Evolutionary conservation across 768 basidiomycete species (phyloP), one percentile per base, ranked within the genome.

Genomic region (Trametes villosa): DNA sequence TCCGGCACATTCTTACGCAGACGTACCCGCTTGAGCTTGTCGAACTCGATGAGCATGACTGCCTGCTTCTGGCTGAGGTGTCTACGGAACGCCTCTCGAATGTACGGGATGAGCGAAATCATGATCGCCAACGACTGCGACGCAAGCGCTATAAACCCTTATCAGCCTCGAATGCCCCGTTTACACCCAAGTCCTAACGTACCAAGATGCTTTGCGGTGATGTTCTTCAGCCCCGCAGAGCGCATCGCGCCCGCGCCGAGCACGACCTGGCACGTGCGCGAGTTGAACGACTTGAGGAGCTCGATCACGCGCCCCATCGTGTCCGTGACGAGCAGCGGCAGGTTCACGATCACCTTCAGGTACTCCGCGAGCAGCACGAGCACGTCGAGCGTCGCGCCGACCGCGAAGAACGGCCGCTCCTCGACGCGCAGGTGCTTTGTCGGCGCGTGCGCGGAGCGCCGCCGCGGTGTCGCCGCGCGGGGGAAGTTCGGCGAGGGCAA

Each of bases 171-270:
- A 13, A 47, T 42, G 42, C 36, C 33, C 27, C 57, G 52, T 59
- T 27, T 64, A 48, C 34, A 3, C 30, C 31, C 27, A 53, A 53
- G 60, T 60, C 65, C 48, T 2, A 5, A 49, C 84, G 62, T 64
- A 92, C 94, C 95, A 24, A 99, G 82, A 78, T 99, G 96, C 74
- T 94, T 97, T 40, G 97, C 97, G 0, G 97, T 98, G 71, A 99
- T 99, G 71, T 98, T 96, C 76, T 93, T 98, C 68, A 99, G 76
- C 7, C 97, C 97, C 20, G 97, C 97, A 18, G 93, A 95, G 42
- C 95, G 83, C 96, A 98, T 98, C n/a, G 97, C 97, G 15, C 97
- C 97, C 9, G 97, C 97, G 3, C 97, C 97, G 9, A 99, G 81
- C 0, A 99, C 97, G 45, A 98, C 96, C 72, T 98, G 97, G 75